Percentiles rank a stretch among this genome's conserved stretches.
Conservation (phyloP, 805 yeast genomes). For the Torulaspora quercuum region DNA sequence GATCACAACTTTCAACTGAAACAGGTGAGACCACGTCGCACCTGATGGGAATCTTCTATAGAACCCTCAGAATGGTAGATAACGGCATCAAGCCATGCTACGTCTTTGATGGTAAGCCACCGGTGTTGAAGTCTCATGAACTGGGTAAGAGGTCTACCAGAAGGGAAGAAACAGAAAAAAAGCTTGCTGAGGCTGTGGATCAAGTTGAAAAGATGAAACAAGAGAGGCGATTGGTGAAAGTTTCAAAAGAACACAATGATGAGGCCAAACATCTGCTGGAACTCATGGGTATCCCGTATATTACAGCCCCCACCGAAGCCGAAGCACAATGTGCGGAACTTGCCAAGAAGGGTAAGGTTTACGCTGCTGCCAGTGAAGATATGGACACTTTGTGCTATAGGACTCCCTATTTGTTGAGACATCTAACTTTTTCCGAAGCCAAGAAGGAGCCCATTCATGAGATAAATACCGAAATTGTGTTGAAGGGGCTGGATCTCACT, state of each 20-base stretch:
- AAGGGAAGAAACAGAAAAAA: constrained; percentile 78
- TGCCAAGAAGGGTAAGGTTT: constrained; percentile 86
- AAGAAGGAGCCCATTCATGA: constrained; percentile 90
- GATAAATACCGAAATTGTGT: constrained; percentile 59
- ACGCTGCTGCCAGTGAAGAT: constrained; percentile 97
- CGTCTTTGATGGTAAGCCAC: constrained; percentile 98
- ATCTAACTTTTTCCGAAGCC: constrained; percentile 90
- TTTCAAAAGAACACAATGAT: constrained; percentile 84
- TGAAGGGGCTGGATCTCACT: constrained; percentile 75
- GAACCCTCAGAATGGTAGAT: constrained; percentile 85
- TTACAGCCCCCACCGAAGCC: constrained; percentile 96
- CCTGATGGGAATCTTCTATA: constrained; percentile 91
- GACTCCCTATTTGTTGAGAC: constrained; percentile 79
- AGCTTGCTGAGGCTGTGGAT: constrained; percentile 70
- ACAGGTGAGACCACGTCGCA: constrained; percentile 93
- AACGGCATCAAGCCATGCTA: constrained; percentile 95
- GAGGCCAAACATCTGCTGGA: constrained; percentile 80
- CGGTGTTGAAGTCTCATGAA: constrained; percentile 89
- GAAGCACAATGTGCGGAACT: constrained; percentile 97
- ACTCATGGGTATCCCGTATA: constrained; percentile 93
- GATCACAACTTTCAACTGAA: constrained; percentile 84
- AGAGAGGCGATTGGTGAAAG: constrained; percentile 86
- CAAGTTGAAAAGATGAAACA: constrained; percentile 65
- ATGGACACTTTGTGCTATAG: constrained; percentile 96
- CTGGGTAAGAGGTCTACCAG: constrained; percentile 77